Conservation (phyloP, 2,329 filamentous ascomycete species). For the Acrocalymma vagum region DNA sequence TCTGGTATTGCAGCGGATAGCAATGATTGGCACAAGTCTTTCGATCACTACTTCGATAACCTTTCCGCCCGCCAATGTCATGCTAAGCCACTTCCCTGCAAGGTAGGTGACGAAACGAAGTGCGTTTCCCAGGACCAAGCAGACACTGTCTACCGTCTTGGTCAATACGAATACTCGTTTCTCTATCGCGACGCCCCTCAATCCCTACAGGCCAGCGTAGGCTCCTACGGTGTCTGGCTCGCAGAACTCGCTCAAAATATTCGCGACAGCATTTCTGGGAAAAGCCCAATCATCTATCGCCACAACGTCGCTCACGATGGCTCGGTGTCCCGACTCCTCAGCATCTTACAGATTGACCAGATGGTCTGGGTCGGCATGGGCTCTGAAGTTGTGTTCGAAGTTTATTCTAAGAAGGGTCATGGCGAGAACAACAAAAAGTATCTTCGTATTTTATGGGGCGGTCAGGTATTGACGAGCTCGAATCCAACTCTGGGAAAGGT, state of each 20-base stretch:
- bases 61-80: constrained; percentile 82
- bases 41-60: constrained; percentile 88
- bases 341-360: constrained; percentile 73
- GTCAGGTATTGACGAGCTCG: constrained; percentile 71
- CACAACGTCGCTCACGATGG: constrained; percentile 88
- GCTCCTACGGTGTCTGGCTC: constrained; percentile 75
- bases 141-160: constrained; percentile 76
- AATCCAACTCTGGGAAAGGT: constrained; percentile 73
- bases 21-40: constrained; percentile 72
- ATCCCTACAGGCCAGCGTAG: constrained; percentile 69
- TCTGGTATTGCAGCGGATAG: constrained; percentile 69
- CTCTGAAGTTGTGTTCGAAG: constrained; percentile 78
- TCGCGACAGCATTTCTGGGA: constrained; percentile 50
- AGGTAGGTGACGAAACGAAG: constrained; percentile 55
- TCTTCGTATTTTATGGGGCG: constrained; percentile 76
- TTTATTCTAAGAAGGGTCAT: constrained; percentile 55
- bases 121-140: constrained; percentile 72
- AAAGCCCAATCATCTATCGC: constrained; percentile 61
- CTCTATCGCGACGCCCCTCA: constrained; percentile 74
- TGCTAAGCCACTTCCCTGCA: constrained; percentile 75
- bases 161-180: constrained; percentile 82
- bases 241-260: constrained; percentile 75
- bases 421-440: constrained; percentile 52
- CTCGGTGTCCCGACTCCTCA: constrained; percentile 71
- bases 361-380: constrained; percentile 93